A percentile compares a stretch with the other conserved stretches of the same genome.
Evolutionary conservation across 495 filamentous ascomycete species (phyloP).

Genomic region (Talaromyces wortmannii): DNA sequence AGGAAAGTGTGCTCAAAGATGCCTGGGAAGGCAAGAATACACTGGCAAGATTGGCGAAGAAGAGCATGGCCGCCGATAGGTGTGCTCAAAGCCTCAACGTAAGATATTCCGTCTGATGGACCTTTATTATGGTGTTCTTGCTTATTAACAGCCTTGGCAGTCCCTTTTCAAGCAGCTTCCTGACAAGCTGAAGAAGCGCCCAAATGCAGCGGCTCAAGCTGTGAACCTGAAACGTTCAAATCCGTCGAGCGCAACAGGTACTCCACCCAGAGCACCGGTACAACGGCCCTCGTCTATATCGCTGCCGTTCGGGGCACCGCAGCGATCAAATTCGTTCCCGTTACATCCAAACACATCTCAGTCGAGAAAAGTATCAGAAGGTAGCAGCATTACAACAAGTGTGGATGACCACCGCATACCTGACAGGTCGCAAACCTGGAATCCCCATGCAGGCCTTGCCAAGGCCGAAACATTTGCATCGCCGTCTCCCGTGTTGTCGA

Average conservation of each 20-base stretch:
- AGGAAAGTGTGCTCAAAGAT: conserved; percentile 72
- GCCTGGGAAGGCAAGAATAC: conserved; percentile 77
- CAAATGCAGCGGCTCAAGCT: conserved; percentile 25
- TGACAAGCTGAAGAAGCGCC: conserved; percentile 54
- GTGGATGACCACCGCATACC: conserved; percentile 19
- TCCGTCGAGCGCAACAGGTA: conserved; percentile 16
- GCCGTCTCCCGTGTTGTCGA: not conserved
- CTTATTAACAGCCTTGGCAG: conserved; percentile 21
- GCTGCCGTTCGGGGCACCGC: conserved; percentile 19
- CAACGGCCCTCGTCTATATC: conserved; percentile 17
- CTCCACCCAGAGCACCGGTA: not conserved
- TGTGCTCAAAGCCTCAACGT: conserved; percentile 72
- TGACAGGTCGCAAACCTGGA: conserved; percentile 2
- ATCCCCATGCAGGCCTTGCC: not conserved
- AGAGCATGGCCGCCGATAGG: conserved; percentile 81
- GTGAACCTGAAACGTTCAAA: conserved; percentile 37
- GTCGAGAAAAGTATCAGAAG: conserved; percentile 11
- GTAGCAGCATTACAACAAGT: conserved; percentile 19
- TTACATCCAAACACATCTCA: conserved; percentile 21
- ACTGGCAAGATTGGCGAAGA: conserved; percentile 68
- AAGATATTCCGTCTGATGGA: conserved; percentile 13
- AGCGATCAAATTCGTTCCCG: conserved; percentile 45
- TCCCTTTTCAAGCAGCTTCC: conserved; percentile 77
- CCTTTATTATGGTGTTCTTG: conserved; percentile 11
- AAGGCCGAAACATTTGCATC: conserved; percentile 1